Conservation (phyloP, 805 yeast genomes). For the Ogataea haglerorum region DNA sequence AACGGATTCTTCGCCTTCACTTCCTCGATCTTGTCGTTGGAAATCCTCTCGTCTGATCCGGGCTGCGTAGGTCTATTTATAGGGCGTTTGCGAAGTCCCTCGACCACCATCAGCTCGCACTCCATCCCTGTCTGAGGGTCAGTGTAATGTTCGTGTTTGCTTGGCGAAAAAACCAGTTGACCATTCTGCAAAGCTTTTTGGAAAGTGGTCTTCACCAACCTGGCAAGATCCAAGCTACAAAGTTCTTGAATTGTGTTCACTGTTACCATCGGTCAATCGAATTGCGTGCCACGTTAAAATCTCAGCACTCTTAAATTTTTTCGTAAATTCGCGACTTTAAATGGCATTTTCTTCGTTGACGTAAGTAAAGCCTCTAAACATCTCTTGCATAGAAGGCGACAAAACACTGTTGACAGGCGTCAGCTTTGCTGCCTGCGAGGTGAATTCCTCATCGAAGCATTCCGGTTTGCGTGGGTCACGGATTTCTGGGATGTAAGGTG, state of each 20-base stretch:
- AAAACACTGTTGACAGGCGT: constrained; percentile 91
- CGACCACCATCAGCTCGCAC: constrained; percentile 33
- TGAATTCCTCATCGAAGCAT: constrained; percentile 91
- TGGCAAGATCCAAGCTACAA: constrained; percentile 15
- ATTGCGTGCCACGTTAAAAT: neutral
- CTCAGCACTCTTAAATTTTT: neutral
- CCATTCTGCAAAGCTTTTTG: constrained; percentile 22
- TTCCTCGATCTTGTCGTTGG: constrained; percentile 30
- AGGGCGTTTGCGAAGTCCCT: constrained; percentile 33
- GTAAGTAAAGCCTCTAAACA: constrained; percentile 95
- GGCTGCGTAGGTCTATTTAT: constrained; percentile 35
- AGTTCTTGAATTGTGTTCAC: constrained; percentile 20
- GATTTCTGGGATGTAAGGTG: constrained; percentile 89
- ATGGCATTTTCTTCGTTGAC: constrained; percentile 52
- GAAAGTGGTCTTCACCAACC: constrained; percentile 19
- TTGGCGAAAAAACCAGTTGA: constrained; percentile 25
- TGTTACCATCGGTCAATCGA: constrained; percentile 11
- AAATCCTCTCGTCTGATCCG: constrained; percentile 34
- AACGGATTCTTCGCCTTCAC: constrained; percentile 62
- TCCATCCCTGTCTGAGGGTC: constrained; percentile 25
- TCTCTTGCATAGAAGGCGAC: constrained; percentile 87
- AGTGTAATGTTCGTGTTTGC: constrained; percentile 20
- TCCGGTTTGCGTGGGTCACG: constrained; percentile 86
- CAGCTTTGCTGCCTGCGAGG: constrained; percentile 88
- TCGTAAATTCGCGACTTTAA: constrained; percentile 4